A percentile compares a stretch with the other conserved stretches of the same genome.
phyloP scores from a whole-genome alignment of 495 filamentous ascomycete genomes.

The Poronia punctata region DNA sequence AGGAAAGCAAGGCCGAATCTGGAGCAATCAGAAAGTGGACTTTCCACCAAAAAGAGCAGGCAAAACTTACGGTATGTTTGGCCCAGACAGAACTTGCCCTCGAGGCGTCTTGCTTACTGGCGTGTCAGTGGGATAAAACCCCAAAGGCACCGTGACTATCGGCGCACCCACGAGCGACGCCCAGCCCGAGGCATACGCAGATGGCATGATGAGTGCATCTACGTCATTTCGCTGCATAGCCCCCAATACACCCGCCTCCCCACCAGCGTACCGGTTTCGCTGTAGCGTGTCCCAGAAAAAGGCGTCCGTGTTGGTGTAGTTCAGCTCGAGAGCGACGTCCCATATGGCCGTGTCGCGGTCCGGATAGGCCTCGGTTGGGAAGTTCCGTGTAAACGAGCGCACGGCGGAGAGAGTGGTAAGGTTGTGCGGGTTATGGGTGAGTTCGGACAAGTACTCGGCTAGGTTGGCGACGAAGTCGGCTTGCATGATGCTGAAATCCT shows the following conservation, averaged over 20 bases:
- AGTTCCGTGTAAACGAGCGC: conserved; percentile 24
- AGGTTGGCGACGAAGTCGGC: conserved; percentile 42
- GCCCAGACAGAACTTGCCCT: conserved; percentile 7
- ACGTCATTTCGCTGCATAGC: conserved; percentile 28
- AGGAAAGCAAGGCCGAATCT: conserved; percentile 39
- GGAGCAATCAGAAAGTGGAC: neutral
- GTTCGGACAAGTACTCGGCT: conserved; percentile 37
- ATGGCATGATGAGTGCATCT: conserved; percentile 39
- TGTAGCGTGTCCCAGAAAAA: conserved; percentile 42
- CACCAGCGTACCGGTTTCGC: conserved; percentile 13
- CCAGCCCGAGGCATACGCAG: conserved; percentile 17
- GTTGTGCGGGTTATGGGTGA: conserved; percentile 41
- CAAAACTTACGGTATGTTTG: conserved; percentile 7
- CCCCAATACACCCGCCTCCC: conserved; percentile 21
- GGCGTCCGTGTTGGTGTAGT: conserved; percentile 36
- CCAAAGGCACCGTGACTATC: conserved; percentile 41
- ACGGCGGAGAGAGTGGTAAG: conserved; percentile 28
- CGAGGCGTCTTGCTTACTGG: conserved; percentile 11
- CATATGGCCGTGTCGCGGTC: conserved; percentile 27
- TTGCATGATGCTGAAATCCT: no score
- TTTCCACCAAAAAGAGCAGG: neutral
- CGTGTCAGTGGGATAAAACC: conserved; percentile 14
- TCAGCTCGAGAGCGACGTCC: conserved; percentile 26
- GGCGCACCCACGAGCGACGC: conserved; percentile 29
- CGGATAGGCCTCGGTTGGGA: conserved; percentile 21